phyloP scores from a whole-genome alignment of 2,329 filamentous ascomycete genomes.

The Xylariaceae sp. region DNA sequence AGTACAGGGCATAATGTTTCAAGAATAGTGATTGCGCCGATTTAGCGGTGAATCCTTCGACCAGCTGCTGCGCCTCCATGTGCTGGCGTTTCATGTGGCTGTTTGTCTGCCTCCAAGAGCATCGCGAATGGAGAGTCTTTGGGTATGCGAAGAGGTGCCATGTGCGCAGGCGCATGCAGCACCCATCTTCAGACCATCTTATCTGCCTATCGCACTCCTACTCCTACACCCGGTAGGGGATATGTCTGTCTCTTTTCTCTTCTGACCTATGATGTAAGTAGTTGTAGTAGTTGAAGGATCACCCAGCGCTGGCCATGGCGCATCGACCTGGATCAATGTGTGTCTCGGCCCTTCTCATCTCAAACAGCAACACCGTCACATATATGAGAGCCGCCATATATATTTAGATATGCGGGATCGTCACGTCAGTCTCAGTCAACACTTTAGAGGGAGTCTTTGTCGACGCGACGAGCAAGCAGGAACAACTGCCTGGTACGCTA shows the following conservation, averaged over 20 bases:
- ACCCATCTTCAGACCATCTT: not conserved
- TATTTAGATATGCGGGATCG: constrained; percentile 1
- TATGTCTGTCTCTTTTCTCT: too few species aligned
- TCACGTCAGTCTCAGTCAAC: not conserved
- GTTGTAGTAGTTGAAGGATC: not conserved
- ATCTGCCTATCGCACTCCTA: not conserved
- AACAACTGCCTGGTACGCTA: not conserved
- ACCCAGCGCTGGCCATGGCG: not conserved
- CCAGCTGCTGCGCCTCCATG: constrained; percentile 18
- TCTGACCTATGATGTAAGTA: not conserved
- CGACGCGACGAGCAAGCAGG: not conserved
- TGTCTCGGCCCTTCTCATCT: constrained; percentile 3
- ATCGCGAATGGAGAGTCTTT: too few species aligned
- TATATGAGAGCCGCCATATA: not conserved
- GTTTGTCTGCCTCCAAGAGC: not conserved
- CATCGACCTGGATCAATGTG: not conserved
- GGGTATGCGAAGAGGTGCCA: not conserved
- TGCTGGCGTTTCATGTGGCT: constrained; percentile 17
- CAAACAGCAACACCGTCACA: not conserved
- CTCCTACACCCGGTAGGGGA: too few species aligned
- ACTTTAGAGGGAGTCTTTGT: not conserved
- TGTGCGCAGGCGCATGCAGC: not conserved
- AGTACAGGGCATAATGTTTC: constrained; percentile 9
- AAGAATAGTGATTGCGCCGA: constrained; percentile 16
- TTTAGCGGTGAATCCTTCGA: constrained; percentile 12